phyloP scores from a whole-genome alignment of 495 filamentous ascomycete genomes.

The Aspergillus panamensis region DNA sequence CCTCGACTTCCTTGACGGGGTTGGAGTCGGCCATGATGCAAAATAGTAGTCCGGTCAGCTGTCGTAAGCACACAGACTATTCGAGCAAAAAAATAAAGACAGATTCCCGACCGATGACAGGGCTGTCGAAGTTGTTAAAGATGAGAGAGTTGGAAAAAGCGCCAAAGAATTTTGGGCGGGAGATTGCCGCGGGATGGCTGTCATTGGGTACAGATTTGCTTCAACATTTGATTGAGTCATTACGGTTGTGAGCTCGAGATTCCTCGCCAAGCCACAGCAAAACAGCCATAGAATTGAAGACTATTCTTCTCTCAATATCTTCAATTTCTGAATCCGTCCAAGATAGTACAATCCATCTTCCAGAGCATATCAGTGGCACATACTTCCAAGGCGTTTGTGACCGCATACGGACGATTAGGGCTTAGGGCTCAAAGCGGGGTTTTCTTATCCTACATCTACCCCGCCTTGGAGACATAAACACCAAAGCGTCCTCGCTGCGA shows the following conservation, averaged over 20 bases:
- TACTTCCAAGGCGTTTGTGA: background rate
- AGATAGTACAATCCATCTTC: background rate
- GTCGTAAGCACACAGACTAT: slow-evolving; percentile 1
- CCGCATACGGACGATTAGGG: slow-evolving; percentile 31
- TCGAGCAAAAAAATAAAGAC: slow-evolving; percentile 1
- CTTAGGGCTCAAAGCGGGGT: slow-evolving; percentile 42
- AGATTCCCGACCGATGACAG: slow-evolving; percentile 16
- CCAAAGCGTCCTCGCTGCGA: background rate
- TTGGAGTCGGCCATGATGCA: slow-evolving; percentile 46
- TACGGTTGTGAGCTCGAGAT: background rate
- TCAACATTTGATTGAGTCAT: slow-evolving; percentile 5
- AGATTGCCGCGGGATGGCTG: slow-evolving; percentile 23
- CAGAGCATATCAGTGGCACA: background rate
- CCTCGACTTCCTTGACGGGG: slow-evolving; percentile 54
- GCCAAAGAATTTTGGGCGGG: slow-evolving; percentile 43
- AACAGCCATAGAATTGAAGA: background rate
- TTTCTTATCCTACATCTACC: slow-evolving; percentile 14
- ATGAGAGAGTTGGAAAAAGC: slow-evolving; percentile 28
- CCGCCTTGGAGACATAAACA: slow-evolving; percentile 7
- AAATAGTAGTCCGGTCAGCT: background rate
- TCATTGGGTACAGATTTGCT: slow-evolving; percentile 30
- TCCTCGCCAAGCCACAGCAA: background rate
- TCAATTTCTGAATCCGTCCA: background rate
- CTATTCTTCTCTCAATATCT: background rate
- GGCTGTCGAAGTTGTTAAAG: slow-evolving; percentile 18